Evolutionary conservation across 352 stramenopile genomes (phyloP), one percentile per base, ranked within the genome.

Genomic region (Pythium scleroteichum): DNA sequence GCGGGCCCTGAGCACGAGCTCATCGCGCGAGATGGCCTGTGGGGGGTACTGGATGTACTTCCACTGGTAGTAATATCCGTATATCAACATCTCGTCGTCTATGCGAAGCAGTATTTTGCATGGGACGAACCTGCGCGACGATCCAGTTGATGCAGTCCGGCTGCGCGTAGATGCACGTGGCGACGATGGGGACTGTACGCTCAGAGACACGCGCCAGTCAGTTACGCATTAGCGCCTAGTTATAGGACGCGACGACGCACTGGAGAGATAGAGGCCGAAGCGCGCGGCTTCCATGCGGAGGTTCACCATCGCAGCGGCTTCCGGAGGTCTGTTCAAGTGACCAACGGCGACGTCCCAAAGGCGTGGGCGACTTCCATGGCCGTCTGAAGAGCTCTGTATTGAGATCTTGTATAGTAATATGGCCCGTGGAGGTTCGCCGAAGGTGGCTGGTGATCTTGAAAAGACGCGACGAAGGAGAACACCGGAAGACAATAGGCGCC

Each of bases 1-100:
- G 38, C 79, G 79, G 69, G 89, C 86, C 76, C 92, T 91, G 48
- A 81, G 60, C 68, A 86, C 74, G 46, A 92, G 72, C 52, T 95
- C 82, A 19, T 95, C 86, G 26, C 86, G 80, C 24, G 86, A 82
- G 33, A 90, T 73, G 17, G 78, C 56, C 55, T 95, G 83, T 10
- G 82, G 79, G 13, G 86, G 86, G 71, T 94, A 95, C 71, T 87
- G 66, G 45, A 95, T 92, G 75, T 95, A 95, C 66, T 86, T 85
- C 80, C 82, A 91, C 84, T 93, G 19, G 62, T 0, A 4, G 52
- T 57, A 17, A 22, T 39, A 67, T 5, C 41, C 3, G 4, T 13
- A 8, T 39, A 24, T 40, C 40, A 13, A 32, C n/a, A 22, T n/a
- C 8, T 7, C 23, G 14, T 0, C 22, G 19, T 24, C 13, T 9